Evolutionary conservation across 1,284 basidiomycete genomes (phyloP).

Genomic region (Tilletia walkeri): DNA sequence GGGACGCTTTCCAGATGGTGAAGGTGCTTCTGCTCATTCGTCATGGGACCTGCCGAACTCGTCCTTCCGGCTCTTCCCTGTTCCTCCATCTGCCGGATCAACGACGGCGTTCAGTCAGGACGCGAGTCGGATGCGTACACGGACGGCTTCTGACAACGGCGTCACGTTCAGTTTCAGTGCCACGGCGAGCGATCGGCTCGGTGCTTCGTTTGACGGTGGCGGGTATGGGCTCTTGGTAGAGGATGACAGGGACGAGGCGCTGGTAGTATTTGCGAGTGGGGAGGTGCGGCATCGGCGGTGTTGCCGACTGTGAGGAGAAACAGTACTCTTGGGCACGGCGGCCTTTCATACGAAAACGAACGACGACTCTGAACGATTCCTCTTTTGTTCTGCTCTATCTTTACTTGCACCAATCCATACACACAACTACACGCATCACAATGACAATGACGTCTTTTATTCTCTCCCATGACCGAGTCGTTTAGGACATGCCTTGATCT

Average conservation of each 20-base stretch:
- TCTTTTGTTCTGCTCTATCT: too few species aligned
- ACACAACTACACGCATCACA: too few species aligned
- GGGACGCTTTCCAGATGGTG: conserved; percentile 16
- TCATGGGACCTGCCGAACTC: not conserved
- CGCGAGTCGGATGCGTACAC: too few species aligned
- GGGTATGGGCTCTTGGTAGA: not conserved
- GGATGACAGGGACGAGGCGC: conserved; percentile 22
- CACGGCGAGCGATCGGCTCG: too few species aligned
- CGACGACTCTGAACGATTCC: too few species aligned
- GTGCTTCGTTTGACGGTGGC: too few species aligned
- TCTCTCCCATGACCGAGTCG: not conserved
- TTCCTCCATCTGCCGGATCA: too few species aligned
- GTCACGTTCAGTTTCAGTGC: not conserved
- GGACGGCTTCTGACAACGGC: not conserved
- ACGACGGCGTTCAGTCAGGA: too few species aligned
- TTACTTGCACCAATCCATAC: too few species aligned
- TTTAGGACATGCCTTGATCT: not conserved
- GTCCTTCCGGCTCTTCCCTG: too few species aligned
- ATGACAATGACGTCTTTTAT: too few species aligned
- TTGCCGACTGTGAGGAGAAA: conserved; percentile 11
- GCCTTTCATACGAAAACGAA: not conserved
- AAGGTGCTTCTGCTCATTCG: not conserved
- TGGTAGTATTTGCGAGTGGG: conserved; percentile 32
- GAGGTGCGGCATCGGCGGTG: conserved; percentile 30
- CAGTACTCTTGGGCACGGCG: not conserved